These are phyloP conservation scores for Evernia prunastri DNA, from an alignment of 495 filamentous ascomycete genomes.

Conservation along the genomic window DNA sequence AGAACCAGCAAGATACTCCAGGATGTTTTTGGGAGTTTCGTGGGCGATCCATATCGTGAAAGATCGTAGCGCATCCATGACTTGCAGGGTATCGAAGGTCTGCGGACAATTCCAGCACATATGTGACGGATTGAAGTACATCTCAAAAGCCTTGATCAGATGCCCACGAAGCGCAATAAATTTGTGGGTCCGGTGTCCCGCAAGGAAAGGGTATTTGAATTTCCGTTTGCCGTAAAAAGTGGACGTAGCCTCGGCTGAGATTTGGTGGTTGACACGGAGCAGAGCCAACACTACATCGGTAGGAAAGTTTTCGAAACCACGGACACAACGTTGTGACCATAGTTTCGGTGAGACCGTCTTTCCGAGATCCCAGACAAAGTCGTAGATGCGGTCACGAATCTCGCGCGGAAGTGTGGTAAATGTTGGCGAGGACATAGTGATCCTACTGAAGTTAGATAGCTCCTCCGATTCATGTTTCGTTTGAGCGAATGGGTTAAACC, in stretches of 20 bases:
- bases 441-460: background rate
- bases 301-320: background rate
- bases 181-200: no score
- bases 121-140: background rate
- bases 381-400: conserved; percentile 1
- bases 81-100: background rate
- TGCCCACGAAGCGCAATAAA: background rate
- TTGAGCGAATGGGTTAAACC: no score
- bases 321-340: background rate
- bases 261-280: conserved; percentile 6
- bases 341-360: no score
- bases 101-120: background rate
- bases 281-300: background rate
- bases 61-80: background rate
- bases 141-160: conserved; percentile 2
- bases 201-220: no score
- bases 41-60: background rate
- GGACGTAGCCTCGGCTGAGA: conserved; percentile 1
- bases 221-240: background rate
- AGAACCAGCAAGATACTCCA: background rate
- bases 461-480: no score
- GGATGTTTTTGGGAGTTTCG: background rate
- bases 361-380: background rate
- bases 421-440: background rate
- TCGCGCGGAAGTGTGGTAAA: background rate